Evolutionary conservation across 116 monocot species (phyloP).

Genomic region (Thalassia testudinum): DNA sequence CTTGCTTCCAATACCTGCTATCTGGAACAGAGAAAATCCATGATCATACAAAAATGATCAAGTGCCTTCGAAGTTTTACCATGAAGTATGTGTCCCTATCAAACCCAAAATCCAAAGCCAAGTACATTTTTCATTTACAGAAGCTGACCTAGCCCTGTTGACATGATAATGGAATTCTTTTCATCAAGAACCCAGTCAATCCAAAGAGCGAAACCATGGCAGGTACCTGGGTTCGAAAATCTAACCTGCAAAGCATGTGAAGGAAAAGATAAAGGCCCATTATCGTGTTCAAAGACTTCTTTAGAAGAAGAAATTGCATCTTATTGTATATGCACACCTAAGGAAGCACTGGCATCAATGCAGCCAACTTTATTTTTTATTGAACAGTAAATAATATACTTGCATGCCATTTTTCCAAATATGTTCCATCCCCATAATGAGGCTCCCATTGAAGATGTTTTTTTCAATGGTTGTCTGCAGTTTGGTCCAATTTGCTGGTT

Average conservation of each 20-base stretch:
- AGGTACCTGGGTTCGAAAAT: conserved; percentile 45
- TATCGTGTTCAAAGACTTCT: no score
- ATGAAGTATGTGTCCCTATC: not conserved
- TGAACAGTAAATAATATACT: no score
- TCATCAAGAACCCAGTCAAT: conserved; percentile 89
- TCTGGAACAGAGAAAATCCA: conserved; percentile 21
- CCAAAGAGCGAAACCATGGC: conserved; percentile 97
- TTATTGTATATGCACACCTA: no score
- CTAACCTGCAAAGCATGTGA: conserved; percentile 26
- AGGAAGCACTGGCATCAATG: no score
- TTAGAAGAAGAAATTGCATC: no score
- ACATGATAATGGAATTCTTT: conserved; percentile 33
- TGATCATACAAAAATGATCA: not conserved
- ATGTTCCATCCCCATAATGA: no score
- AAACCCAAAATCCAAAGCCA: not conserved
- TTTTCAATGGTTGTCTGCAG: no score
- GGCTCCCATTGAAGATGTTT: no score
- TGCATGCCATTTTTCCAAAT: no score
- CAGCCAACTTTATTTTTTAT: no score
- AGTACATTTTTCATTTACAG: not conserved
- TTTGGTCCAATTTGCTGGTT: no score
- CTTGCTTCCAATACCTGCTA: conserved; percentile 92
- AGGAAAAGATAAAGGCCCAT: no score
- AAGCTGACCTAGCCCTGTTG: conserved; percentile 81
- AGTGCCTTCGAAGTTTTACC: not conserved